phyloP scores from a whole-genome alignment of 2,329 filamentous ascomycete genomes.

The Hymenoscyphus albidus region DNA sequence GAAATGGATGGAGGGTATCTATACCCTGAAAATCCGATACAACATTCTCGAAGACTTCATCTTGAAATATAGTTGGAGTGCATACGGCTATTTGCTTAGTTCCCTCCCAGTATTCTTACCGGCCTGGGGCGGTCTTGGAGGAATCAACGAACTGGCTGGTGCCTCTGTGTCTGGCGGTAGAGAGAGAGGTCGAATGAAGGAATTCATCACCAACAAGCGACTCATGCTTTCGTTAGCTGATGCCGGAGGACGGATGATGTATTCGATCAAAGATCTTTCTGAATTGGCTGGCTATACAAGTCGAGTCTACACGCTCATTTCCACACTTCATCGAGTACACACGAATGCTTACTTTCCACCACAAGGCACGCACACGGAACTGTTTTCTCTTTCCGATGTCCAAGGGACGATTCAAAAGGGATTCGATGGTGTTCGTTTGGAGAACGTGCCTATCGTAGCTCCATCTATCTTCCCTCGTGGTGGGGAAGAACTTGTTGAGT shows the following conservation, averaged over 20 bases:
- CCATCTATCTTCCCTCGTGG: constrained; percentile 84
- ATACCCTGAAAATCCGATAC: constrained; percentile 95
- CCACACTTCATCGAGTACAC: constrained; percentile 89
- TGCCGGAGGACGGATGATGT: constrained; percentile 98
- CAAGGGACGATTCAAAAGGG: constrained; percentile 93
- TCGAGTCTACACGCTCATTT: constrained; percentile 91
- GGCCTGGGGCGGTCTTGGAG: constrained; percentile 83
- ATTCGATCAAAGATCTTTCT: constrained; percentile 96
- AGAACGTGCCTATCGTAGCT: constrained; percentile 89
- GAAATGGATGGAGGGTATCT: constrained; percentile 97
- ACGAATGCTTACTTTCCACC: constrained; percentile 79
- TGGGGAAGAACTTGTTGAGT: constrained; percentile 87
- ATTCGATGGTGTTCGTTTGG: constrained; percentile 89
- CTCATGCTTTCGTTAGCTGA: constrained; percentile 97
- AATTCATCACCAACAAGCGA: constrained; percentile 98
- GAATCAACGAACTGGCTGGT: constrained; percentile 62
- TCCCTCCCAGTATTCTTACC: constrained; percentile 92
- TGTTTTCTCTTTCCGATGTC: constrained; percentile 85
- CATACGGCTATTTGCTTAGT: constrained; percentile 90
- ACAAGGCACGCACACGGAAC: constrained; percentile 64
- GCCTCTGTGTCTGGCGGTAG: constrained; percentile 50
- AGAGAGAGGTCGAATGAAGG: constrained; percentile 88
- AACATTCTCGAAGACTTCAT: constrained; percentile 99
- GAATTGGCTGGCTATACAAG: constrained; percentile 95
- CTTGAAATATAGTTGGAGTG: constrained; percentile 97